Evolutionary conservation across 176 grass and related monocot genomes (phyloP).

Genomic region (Carex parvula): DNA sequence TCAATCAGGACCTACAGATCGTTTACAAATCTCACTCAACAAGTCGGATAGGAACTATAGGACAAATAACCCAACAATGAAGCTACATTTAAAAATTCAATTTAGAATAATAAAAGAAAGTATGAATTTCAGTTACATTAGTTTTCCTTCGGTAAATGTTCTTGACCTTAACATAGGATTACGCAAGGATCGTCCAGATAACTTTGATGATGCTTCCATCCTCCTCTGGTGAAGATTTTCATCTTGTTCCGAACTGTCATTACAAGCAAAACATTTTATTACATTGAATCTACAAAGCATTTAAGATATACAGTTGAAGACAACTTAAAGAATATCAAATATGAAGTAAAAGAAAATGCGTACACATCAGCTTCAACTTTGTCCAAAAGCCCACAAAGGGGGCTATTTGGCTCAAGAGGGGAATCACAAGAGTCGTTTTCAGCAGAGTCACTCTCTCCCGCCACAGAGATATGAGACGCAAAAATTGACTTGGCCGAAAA

Average conservation of each 20-base stretch:
- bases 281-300: constrained; percentile 16
- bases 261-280: constrained; percentile 20
- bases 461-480: constrained; percentile 86
- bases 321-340: constrained; percentile 31
- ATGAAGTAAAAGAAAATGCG: constrained; percentile 35
- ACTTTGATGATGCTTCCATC: constrained; percentile 79
- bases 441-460: constrained; percentile 94
- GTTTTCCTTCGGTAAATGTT: constrained; percentile 89
- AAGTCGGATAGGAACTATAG: background rate
- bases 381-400: constrained; percentile 71
- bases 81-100: background rate
- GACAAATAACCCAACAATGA: constrained; percentile 11
- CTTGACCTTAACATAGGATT: constrained; percentile 84
- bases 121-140: constrained; percentile 62
- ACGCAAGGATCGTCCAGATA: constrained; percentile 61
- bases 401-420: constrained; percentile 97
- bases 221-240: constrained; percentile 71
- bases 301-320: background rate
- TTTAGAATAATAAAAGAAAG: constrained; percentile 28
- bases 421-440: constrained; percentile 99
- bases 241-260: constrained; percentile 58
- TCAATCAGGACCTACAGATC: background rate
- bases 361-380: constrained; percentile 96
- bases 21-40: constrained; percentile 2
- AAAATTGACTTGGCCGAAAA: constrained; percentile 96